These are phyloP conservation scores for Takakia lepidozioides DNA, from an alignment of 225 moss, liverwort and hornwort genomes.

Conservation along the genomic window DNA sequence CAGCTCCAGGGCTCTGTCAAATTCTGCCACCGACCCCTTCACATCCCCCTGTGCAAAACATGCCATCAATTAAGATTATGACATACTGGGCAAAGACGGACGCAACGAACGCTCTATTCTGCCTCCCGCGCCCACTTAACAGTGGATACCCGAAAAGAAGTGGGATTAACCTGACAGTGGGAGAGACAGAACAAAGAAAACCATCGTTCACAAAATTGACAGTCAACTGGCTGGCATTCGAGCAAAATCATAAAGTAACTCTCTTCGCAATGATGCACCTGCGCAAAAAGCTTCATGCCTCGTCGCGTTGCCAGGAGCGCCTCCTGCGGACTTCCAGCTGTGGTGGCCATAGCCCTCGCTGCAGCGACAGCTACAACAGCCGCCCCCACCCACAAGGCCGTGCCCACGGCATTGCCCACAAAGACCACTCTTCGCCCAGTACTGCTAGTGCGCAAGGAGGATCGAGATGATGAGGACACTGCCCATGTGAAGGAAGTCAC, in stretches of 20 bases:
- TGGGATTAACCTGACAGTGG: not conserved
- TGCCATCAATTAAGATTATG: not conserved
- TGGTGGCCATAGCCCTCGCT: slow-evolving; percentile 31
- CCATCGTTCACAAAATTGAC: not conserved
- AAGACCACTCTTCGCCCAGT: too few species aligned
- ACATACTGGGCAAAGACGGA: not conserved
- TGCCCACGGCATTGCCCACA: slow-evolving; percentile 13
- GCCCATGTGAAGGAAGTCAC: too few species aligned
- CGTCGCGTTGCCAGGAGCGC: slow-evolving; percentile 53
- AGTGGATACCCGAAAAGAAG: not conserved
- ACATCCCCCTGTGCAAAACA: slow-evolving; percentile 55
- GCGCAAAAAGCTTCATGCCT: slow-evolving; percentile 72
- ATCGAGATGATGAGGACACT: too few species aligned
- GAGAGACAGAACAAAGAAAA: not conserved
- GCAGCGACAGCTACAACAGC: slow-evolving; percentile 35
- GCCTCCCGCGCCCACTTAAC: not conserved
- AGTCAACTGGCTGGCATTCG: not conserved
- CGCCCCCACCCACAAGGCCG: slow-evolving; percentile 26
- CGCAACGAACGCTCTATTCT: not conserved
- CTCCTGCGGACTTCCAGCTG: slow-evolving; percentile 30
- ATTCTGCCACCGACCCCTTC: slow-evolving; percentile 68
- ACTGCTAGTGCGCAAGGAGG: too few species aligned
- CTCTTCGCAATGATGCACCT: slow-evolving; percentile 25
- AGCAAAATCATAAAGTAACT: slow-evolving; percentile 1
- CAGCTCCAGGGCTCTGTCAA: slow-evolving; percentile 77